Base-by-base conservation (phyloP, 176 grass and related monocot genomes). In the Avena insularis region DNA sequence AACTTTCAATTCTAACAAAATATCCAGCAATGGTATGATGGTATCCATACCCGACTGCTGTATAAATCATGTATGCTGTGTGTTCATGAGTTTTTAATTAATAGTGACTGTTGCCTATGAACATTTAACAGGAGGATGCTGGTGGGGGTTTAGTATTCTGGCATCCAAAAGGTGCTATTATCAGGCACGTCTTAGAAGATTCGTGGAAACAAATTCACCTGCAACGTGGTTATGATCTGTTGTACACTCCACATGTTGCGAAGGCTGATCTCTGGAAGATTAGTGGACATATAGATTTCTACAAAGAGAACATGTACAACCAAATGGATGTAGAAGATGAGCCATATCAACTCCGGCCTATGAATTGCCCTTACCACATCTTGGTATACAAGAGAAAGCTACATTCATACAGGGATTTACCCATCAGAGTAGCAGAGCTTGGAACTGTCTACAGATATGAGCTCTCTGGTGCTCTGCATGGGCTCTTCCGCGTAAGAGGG, bases 321-420 rank as follows among this genome's bases (percentile, higher is more conserved):
- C 97, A 96, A 86, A 96, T 99, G 80, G 89, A 99, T 71, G 89
- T 96, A 77, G 97, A 99, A 84, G 90, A 96, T 83, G 97, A 99
- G 83, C 62, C 92, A 25, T 96, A 99, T 88, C 94, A 99, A 88
- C 89, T 99, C 14, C 92, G 94, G 8, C 97, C 97, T 60, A 99
- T 99, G 97, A 99, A 99, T 48, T 99, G 90, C 56, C 97, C 97
- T 82, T 99, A 96, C 77, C 97, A 96, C 69, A 99, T 96, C 83
- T 89, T 99, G 75, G 85, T 87, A 77, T 99, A 96, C 87, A 99
- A 99, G 82, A 94, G 92, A 87, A 99, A 99, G 83, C 84, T 96
- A 80, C 94, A 96, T 62, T 96, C 93, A 16, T 99, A 99, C 71
- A 90, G 89, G 82, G 94, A 99, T 84, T 92, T 99, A 75, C 94